phyloP scores from a whole-genome alignment of 177 flowering plant species.

The Telopea speciosissima region DNA sequence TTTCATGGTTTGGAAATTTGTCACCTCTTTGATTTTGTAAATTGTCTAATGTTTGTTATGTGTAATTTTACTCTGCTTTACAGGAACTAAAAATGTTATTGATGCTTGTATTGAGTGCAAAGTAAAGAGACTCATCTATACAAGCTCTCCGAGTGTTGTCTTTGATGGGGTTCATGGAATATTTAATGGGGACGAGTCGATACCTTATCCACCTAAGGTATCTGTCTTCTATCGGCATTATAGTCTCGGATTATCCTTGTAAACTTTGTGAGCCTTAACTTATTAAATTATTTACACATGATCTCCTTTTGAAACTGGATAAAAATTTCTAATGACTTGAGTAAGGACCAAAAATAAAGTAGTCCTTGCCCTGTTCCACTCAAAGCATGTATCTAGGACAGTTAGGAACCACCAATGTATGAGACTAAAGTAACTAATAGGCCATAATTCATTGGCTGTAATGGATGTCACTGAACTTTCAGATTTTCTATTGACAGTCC shows the following conservation, averaged over 20 bases:
- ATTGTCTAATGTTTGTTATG: conserved; percentile 5
- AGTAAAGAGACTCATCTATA: conserved; percentile 79
- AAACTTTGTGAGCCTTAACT: neutral
- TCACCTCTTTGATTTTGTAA: neutral
- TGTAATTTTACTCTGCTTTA: conserved; percentile 6
- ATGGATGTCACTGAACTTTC: neutral
- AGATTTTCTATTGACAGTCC: neutral
- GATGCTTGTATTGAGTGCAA: conserved; percentile 77
- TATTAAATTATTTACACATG: too few relatives aligned
- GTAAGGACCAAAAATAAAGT: neutral
- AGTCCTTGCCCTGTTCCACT: neutral
- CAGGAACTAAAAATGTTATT: conserved; percentile 83
- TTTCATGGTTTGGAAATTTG: conserved; percentile 2
- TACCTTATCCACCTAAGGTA: conserved; percentile 83
- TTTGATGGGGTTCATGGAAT: conserved; percentile 91
- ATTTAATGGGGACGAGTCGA: conserved; percentile 65
- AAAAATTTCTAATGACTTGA: neutral
- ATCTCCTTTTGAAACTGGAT: too few relatives aligned
- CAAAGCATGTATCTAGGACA: neutral
- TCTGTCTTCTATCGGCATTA: neutral
- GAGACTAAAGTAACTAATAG: neutral
- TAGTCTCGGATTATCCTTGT: neutral
- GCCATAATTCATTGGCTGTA: too few relatives aligned
- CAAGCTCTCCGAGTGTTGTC: conserved; percentile 96
- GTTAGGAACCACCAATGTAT: neutral